phyloP scores from a whole-genome alignment of 805 yeast species.

The Kregervanrija fluxuum region DNA sequence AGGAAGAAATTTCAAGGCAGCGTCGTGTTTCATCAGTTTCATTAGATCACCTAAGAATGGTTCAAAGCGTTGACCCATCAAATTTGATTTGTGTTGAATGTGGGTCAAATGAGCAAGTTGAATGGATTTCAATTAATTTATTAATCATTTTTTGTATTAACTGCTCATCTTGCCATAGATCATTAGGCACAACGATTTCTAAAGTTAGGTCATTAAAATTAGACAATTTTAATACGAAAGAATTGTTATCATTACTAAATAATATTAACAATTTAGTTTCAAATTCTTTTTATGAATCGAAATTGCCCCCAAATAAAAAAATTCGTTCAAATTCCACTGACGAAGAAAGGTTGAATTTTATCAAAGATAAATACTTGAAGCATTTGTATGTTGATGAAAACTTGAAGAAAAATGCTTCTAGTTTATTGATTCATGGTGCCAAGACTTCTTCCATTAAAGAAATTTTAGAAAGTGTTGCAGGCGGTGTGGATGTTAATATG shows the following conservation, averaged over 20 bases:
- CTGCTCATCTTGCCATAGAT: slow-evolving; percentile 85
- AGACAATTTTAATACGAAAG: slow-evolving; percentile 61
- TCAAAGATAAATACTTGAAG: slow-evolving; percentile 56
- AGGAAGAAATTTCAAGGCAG: slow-evolving; percentile 8
- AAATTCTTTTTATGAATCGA: slow-evolving; percentile 57
- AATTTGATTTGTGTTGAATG: slow-evolving; percentile 78
- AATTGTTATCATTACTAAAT: slow-evolving; percentile 42
- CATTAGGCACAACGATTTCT: slow-evolving; percentile 75
- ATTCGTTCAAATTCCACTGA: slow-evolving; percentile 31
- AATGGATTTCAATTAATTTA: slow-evolving; percentile 80
- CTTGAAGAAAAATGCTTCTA: slow-evolving; percentile 18
- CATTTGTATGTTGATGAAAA: slow-evolving; percentile 35
- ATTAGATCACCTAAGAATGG: slow-evolving; percentile 28
- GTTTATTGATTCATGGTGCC: slow-evolving; percentile 41
- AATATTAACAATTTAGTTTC: slow-evolving; percentile 43
- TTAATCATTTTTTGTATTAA: slow-evolving; percentile 70
- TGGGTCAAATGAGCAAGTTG: slow-evolving; percentile 54
- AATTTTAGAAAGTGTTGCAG: slow-evolving; percentile 35
- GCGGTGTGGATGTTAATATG: slow-evolving; percentile 42
- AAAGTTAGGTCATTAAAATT: slow-evolving; percentile 72
- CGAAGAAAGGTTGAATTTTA: slow-evolving; percentile 48
- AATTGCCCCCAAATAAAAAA: slow-evolving; percentile 13
- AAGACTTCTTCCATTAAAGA: slow-evolving; percentile 41
- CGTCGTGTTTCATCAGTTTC: slow-evolving; percentile 30
- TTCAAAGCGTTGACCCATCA: slow-evolving; percentile 38